These are phyloP conservation scores for Debaryomyces fabryi DNA, from an alignment of 1,139 yeast genomes.

Conservation along the genomic window DNA sequence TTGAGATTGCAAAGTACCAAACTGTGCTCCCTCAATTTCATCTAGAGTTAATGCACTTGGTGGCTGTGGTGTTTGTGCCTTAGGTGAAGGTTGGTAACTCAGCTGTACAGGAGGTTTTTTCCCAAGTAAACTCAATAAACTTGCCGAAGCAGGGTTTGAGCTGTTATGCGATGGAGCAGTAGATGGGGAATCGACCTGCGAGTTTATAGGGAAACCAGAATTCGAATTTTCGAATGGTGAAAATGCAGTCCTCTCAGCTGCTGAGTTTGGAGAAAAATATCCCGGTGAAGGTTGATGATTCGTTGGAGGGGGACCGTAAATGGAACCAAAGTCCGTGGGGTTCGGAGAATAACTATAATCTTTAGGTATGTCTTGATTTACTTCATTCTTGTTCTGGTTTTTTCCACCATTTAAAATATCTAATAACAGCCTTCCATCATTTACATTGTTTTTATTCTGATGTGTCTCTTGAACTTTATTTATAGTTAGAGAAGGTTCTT, in stretches of 20 bases:
- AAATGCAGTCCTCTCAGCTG: not conserved
- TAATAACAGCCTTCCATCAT: slow-evolving; percentile 18
- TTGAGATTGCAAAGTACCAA: not conserved
- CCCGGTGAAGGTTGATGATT: not conserved
- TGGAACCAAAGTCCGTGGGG: slow-evolving; percentile 1
- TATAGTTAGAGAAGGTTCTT: not conserved
- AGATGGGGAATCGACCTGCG: slow-evolving; percentile 1
- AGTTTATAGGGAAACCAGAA: not conserved
- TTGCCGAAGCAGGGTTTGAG: slow-evolving; percentile 18
- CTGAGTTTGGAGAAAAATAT: not conserved
- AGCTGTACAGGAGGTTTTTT: slow-evolving; percentile 13
- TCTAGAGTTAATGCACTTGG: slow-evolving; percentile 11
- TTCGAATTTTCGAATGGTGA: not conserved
- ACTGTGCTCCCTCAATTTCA: slow-evolving; percentile 10
- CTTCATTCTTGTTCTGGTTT: not conserved
- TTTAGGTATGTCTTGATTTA: not conserved
- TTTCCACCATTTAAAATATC: slow-evolving; percentile 19
- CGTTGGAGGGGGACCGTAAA: slow-evolving; percentile 1
- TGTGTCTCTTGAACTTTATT: not conserved
- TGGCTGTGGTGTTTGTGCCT: not conserved
- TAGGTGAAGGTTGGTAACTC: not conserved
- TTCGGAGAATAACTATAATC: not conserved
- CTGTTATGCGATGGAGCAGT: not conserved
- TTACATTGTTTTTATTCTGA: not conserved
- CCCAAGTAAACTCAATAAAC: slow-evolving; percentile 19